Evolutionary conservation across 495 filamentous ascomycete genomes (phyloP), one percentile per base, ranked within the genome.

Genomic region (Durotheca rogersii): DNA sequence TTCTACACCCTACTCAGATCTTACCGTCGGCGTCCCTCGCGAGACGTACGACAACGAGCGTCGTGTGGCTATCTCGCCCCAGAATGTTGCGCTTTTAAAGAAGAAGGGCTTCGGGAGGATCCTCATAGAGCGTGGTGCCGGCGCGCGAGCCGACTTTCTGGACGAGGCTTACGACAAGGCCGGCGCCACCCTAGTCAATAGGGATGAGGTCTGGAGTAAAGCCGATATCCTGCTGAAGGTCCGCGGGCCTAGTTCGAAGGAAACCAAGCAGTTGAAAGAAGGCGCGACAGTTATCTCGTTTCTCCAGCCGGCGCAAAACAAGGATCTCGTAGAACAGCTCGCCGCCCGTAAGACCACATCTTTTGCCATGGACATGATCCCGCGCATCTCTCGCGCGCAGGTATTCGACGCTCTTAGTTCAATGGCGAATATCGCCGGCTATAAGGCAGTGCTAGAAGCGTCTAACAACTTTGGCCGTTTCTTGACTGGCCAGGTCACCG

Each of bases 361-460:
- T 2, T 90, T 92, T 60, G 88, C 88, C 21, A 92, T 92, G 86
- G 88, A 92, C 60, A 81, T 87, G 76, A 83, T 92, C 41, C 88
- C 87, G 0, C 80, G 88, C 21, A 90, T 92, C 54, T 90, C 88
- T 0, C 76, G 87, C n/a, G 86, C 86, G 0, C 86, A 89, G 57
- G 79, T 81, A 6, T 92, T 90, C 60, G 88, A 92, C 68, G 88
- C 87, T 9, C 70, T 89, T 53, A 87, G 84, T 63, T 89, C 85
- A 7, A 90, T 90, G 88, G 86, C 88, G 46, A 92, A 92, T 52
- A 92, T 90, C 66, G 86, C 88, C 14, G 88, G 88, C 3, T 92
- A 92, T 68, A 92, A 89, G 65, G 88, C 86, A 12, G 85, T 92
- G 1, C 67, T 92, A 39, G 87, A 90, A 61, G 88, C 88, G 1